These are phyloP conservation scores for Pichia rugopelliculosa DNA, from an alignment of 805 yeast species.

Conservation along the genomic window DNA sequence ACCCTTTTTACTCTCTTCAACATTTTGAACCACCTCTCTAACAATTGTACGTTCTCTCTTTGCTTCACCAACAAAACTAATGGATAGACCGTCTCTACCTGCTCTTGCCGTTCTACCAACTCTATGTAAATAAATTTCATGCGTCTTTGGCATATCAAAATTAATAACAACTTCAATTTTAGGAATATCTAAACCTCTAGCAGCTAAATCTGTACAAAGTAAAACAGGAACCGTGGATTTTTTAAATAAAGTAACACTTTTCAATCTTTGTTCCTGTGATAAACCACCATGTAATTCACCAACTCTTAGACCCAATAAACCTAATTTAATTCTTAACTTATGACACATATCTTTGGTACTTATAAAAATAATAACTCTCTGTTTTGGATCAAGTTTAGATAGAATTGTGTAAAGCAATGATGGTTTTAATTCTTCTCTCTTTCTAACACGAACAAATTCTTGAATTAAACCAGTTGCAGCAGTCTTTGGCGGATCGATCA, in stretches of 20 bases:
- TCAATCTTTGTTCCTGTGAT: slow-evolving; percentile 88
- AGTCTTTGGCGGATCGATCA: slow-evolving; percentile 95
- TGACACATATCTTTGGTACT: slow-evolving; percentile 90
- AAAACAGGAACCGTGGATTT: slow-evolving; percentile 76
- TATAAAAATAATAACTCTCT: slow-evolving; percentile 82
- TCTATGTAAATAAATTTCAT: slow-evolving; percentile 90
- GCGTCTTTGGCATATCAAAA: slow-evolving; percentile 90
- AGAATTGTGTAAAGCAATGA: slow-evolving; percentile 71
- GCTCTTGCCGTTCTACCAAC: slow-evolving; percentile 99
- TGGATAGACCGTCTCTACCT: slow-evolving; percentile 90
- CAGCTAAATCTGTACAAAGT: slow-evolving; percentile 95
- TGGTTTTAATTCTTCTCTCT: slow-evolving; percentile 77
- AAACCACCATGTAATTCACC: slow-evolving; percentile 79
- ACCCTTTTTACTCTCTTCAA: slow-evolving; percentile 38
- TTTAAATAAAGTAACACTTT: slow-evolving; percentile 76
- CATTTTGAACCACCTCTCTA: slow-evolving; percentile 77
- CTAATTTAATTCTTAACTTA: slow-evolving; percentile 65
- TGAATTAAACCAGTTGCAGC: slow-evolving; percentile 87
- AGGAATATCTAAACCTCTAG: slow-evolving; percentile 98
- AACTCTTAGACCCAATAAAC: slow-evolving; percentile 68
- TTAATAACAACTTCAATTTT: slow-evolving; percentile 92
- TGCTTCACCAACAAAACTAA: slow-evolving; percentile 89
- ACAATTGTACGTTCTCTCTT: slow-evolving; percentile 84
- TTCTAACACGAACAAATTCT: slow-evolving; percentile 91
- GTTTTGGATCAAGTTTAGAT: slow-evolving; percentile 54